Evolutionary conservation across 257 asterid species (phyloP).

Genomic region (Lycium barbarum): DNA sequence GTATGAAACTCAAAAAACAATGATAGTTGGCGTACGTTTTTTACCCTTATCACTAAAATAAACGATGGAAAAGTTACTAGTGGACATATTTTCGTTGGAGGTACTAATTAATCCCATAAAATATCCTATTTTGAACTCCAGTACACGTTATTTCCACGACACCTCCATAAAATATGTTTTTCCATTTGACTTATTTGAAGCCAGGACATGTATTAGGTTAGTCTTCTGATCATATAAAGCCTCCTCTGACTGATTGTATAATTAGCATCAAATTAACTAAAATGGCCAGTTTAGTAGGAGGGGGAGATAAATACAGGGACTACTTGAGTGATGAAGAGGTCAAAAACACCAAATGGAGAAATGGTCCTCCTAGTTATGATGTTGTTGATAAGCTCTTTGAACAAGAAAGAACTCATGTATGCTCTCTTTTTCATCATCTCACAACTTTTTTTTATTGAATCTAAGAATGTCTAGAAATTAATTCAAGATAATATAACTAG

Average conservation of each 20-base stretch:
- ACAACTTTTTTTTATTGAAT: background rate
- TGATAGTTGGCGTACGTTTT: too few species aligned
- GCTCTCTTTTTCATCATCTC: background rate
- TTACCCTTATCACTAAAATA: too few species aligned
- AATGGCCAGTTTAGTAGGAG: constrained; percentile 44
- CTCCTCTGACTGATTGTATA: background rate
- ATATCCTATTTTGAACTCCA: background rate
- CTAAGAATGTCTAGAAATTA: background rate
- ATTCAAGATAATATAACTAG: background rate
- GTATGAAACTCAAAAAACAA: too few species aligned
- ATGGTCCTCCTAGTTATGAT: constrained; percentile 78
- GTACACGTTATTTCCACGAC: background rate
- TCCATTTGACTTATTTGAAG: background rate
- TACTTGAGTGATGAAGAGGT: constrained; percentile 65
- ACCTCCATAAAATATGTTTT: background rate
- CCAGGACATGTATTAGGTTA: background rate
- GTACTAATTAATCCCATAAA: background rate
- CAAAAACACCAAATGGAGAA: constrained; percentile 61
- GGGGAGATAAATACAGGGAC: constrained; percentile 64
- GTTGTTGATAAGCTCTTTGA: constrained; percentile 74
- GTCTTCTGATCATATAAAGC: background rate
- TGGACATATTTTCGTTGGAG: background rate
- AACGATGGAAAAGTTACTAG: background rate
- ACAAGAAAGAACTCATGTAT: constrained; percentile 74
- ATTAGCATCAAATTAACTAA: background rate